Evolutionary conservation across 2,329 filamentous ascomycete genomes (phyloP).

Genomic region (Meredithiella fracta): DNA sequence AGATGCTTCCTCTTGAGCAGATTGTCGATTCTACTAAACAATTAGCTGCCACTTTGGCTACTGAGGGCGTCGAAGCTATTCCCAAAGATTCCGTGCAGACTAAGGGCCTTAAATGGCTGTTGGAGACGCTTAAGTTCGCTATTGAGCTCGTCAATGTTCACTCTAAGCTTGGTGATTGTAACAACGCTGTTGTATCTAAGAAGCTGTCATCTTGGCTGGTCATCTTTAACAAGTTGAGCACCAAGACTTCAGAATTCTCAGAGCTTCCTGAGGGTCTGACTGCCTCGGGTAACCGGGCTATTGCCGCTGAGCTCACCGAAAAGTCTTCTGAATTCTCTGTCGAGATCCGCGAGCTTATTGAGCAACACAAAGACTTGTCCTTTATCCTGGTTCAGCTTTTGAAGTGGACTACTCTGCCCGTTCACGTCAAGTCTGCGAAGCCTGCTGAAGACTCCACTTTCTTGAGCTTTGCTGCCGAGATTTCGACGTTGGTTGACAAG

Average conservation of each 20-base stretch:
- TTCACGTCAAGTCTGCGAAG: slow-evolving; percentile 9
- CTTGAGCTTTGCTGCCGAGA: slow-evolving; percentile 33
- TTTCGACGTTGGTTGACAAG: slow-evolving; percentile 53
- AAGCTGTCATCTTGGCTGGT: slow-evolving; percentile 34
- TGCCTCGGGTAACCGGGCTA: slow-evolving; percentile 22
- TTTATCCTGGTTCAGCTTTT: slow-evolving; percentile 51
- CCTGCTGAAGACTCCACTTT: slow-evolving; percentile 19
- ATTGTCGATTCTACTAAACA: slow-evolving; percentile 1
- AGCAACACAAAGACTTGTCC: slow-evolving; percentile 36
- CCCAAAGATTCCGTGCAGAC: not conserved
- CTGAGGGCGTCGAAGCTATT: not conserved
- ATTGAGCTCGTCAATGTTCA: slow-evolving; percentile 49
- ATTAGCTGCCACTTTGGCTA: slow-evolving; percentile 4
- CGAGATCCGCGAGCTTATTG: slow-evolving; percentile 26
- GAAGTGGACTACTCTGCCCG: slow-evolving; percentile 39
- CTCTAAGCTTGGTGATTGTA: slow-evolving; percentile 40
- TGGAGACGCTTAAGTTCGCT: slow-evolving; percentile 48
- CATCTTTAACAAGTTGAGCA: slow-evolving; percentile 29
- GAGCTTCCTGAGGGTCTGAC: slow-evolving; percentile 35
- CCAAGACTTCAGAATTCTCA: slow-evolving; percentile 27
- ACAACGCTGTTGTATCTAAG: slow-evolving; percentile 29
- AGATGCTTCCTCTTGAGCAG: slow-evolving; percentile 4
- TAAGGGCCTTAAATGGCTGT: slow-evolving; percentile 39
- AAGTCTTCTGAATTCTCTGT: slow-evolving; percentile 24
- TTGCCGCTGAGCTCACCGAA: slow-evolving; percentile 22